Evolutionary conservation across 1,139 yeast genomes (phyloP).

Genomic region (Candida glucosophila): DNA sequence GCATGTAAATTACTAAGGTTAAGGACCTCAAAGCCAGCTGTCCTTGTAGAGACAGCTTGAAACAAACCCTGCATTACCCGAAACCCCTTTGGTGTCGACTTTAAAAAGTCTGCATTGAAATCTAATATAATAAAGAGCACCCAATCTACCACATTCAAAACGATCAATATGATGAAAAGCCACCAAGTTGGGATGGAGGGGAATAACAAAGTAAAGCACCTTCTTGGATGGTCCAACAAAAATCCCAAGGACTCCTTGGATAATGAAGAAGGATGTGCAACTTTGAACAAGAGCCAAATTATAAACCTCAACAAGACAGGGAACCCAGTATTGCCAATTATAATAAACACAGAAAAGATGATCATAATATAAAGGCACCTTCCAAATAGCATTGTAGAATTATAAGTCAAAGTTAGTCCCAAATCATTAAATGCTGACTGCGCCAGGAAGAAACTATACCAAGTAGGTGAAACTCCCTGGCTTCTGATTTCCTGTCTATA

Average conservation of each 20-base stretch:
- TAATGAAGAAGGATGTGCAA: slow-evolving; percentile 58
- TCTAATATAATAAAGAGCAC: slow-evolving; percentile 74
- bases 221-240: slow-evolving; percentile 88
- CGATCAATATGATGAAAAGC: slow-evolving; percentile 67
- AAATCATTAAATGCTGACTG: slow-evolving; percentile 75
- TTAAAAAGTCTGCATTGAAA: slow-evolving; percentile 40
- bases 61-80: slow-evolving; percentile 74
- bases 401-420: slow-evolving; percentile 72
- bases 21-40: slow-evolving; percentile 81
- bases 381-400: slow-evolving; percentile 65
- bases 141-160: slow-evolving; percentile 69
- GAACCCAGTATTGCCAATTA: slow-evolving; percentile 90
- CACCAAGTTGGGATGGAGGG: slow-evolving; percentile 96
- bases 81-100: slow-evolving; percentile 51
- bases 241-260: slow-evolving; percentile 76
- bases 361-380: slow-evolving; percentile 58
- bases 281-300: slow-evolving; percentile 69
- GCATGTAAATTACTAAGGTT: slow-evolving; percentile 69
- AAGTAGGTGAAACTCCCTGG: slow-evolving; percentile 60
- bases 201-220: slow-evolving; percentile 87
- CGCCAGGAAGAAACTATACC: slow-evolving; percentile 91
- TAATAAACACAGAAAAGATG: slow-evolving; percentile 57
- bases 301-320: slow-evolving; percentile 73
- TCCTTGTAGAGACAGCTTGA: slow-evolving; percentile 89
- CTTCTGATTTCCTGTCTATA: slow-evolving; percentile 36